Evolutionary conservation across 352 stramenopile genomes (phyloP).

Genomic region (Globisporangium megalacanthum): DNA sequence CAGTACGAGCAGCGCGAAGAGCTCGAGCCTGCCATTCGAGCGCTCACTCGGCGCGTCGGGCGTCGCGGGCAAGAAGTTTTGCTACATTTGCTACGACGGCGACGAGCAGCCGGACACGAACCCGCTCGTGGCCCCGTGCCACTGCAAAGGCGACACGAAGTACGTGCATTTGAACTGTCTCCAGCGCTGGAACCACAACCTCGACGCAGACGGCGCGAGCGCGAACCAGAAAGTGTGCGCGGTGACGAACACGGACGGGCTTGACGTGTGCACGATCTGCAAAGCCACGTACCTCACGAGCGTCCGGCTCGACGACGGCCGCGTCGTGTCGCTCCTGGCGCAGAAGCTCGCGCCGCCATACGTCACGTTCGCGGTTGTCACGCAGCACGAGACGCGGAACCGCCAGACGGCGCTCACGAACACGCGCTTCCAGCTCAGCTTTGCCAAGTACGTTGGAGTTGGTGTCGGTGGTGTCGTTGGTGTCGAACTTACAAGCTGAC

Average conservation of each 20-base stretch:
- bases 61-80: conserved; percentile 59
- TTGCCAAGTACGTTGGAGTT: conserved; percentile 74
- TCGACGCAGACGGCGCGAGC: conserved; percentile 69
- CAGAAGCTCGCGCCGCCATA: conserved; percentile 86
- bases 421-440: conserved; percentile 90
- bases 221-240: conserved; percentile 87
- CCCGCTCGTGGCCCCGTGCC: conserved; percentile 85
- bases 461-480: no score
- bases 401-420: conserved; percentile 83
- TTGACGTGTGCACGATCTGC: conserved; percentile 89
- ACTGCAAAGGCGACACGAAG: conserved; percentile 91
- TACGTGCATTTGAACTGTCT: conserved; percentile 91
- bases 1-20: conserved; percentile 10
- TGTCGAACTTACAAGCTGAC: no score
- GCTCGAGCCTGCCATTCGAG: conserved; percentile 11
- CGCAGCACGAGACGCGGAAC: conserved; percentile 83
- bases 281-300: conserved; percentile 89
- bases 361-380: conserved; percentile 90
- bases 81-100: conserved; percentile 93
- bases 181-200: conserved; percentile 90
- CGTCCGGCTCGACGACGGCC: conserved; percentile 82
- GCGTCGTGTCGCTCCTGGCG: conserved; percentile 79
- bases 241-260: conserved; percentile 85
- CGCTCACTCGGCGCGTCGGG: conserved; percentile 39
- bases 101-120: conserved; percentile 84